phyloP scores from a whole-genome alignment of 2,329 filamentous ascomycete species.

The Davidsoniella virescens region DNA sequence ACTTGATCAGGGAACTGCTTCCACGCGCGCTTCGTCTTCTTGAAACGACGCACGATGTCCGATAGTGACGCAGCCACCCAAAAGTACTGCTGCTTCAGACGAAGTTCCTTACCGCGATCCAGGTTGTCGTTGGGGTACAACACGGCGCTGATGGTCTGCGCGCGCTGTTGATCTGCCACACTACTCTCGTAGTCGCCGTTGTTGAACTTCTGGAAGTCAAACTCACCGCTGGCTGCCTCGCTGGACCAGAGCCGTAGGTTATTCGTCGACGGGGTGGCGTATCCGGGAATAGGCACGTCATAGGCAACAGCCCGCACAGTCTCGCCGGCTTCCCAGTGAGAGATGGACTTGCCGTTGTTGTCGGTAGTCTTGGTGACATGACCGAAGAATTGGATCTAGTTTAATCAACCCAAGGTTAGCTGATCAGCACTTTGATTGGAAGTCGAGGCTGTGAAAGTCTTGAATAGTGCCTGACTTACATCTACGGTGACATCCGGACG shows the following conservation, averaged over 20 bases:
- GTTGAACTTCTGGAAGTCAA: slow-evolving; percentile 99
- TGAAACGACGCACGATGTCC: slow-evolving; percentile 94
- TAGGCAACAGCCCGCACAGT: slow-evolving; percentile 84
- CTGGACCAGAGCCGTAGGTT: slow-evolving; percentile 95
- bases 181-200: slow-evolving; percentile 94
- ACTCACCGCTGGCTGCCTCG: slow-evolving; percentile 92
- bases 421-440: neutral
- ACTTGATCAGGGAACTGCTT: slow-evolving; percentile 85
- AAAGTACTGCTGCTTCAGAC: slow-evolving; percentile 98
- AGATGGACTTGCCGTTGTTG: slow-evolving; percentile 56
- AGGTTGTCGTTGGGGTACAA: slow-evolving; percentile 96
- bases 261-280: slow-evolving; percentile 79
- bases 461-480: slow-evolving; percentile 26
- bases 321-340: slow-evolving; percentile 84
- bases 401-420: neutral
- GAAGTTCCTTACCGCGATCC: slow-evolving; percentile 88
- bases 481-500: slow-evolving; percentile 90
- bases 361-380: slow-evolving; percentile 60
- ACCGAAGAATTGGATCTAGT: slow-evolving; percentile 80
- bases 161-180: slow-evolving; percentile 91
- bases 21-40: slow-evolving; percentile 88
- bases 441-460: neutral
- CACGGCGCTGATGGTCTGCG: slow-evolving; percentile 97
- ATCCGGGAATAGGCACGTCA: slow-evolving; percentile 84
- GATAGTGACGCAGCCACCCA: slow-evolving; percentile 95